A percentile compares a stretch with the other conserved stretches of the same genome.
These are phyloP conservation scores for Cyclaneusma minus DNA, from an alignment of 2,329 filamentous ascomycete genomes.

Conservation along the genomic window DNA sequence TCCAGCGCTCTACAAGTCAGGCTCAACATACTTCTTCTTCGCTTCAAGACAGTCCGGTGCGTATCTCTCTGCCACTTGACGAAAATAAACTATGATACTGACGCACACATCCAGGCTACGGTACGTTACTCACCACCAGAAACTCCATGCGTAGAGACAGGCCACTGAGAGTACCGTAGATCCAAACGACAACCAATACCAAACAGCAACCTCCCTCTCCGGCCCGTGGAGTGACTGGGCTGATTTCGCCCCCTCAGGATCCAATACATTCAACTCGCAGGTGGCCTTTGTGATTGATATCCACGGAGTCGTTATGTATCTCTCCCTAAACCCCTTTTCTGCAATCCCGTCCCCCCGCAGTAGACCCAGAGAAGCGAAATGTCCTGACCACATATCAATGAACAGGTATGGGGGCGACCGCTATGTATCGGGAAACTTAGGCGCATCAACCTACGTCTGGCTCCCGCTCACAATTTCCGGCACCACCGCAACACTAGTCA, in stretches of 20 bases:
- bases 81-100: conserved; percentile 5
- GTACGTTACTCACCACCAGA: not conserved
- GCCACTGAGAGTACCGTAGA: conserved; percentile 18
- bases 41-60: conserved; percentile 36
- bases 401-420: conserved; percentile 51
- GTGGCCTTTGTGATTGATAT: conserved; percentile 40
- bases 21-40: conserved; percentile 49
- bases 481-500: conserved; percentile 29
- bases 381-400: too few relatives aligned
- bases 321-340: too few relatives aligned
- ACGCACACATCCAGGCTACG: conserved; percentile 4
- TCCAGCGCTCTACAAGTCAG: conserved; percentile 45
- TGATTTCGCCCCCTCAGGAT: conserved; percentile 38
- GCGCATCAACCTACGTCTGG: conserved; percentile 48
- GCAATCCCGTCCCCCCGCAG: too few relatives aligned
- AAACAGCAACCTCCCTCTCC: conserved; percentile 36
- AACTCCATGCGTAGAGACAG: conserved; percentile 1
- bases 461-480: conserved; percentile 39
- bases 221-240: conserved; percentile 47
- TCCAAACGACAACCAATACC: conserved; percentile 50
- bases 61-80: conserved; percentile 10
- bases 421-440: conserved; percentile 45
- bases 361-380: too few relatives aligned
- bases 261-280: conserved; percentile 42
- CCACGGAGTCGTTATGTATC: conserved; percentile 16